Evolutionary conservation across 2,329 filamentous ascomycete genomes (phyloP), one percentile per base, ranked within the genome.

Genomic region (Cytospora piceae): DNA sequence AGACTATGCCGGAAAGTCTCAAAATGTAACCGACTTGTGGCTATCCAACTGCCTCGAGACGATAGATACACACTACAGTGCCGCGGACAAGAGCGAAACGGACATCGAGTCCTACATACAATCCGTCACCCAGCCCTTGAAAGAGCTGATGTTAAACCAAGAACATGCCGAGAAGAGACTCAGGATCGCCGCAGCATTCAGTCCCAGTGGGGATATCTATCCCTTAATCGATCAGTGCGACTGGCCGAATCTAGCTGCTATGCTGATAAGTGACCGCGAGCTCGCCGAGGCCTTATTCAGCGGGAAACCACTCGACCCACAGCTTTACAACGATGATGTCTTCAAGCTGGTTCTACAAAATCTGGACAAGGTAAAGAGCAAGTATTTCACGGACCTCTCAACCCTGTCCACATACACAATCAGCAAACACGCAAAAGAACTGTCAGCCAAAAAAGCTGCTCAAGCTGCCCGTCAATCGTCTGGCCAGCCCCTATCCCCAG

Each of bases 81-180:
- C 20, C 22, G 7, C 20, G 7, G 22, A 22, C 22, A 51, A n/a
- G 22, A n/a, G 7, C 22, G 20, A 20, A 9, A 22, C 37, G 1
- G 55, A 42, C 22, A 39, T 42, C 34, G n/a, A 17, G 22, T 12
- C 29, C 2, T 58, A 58, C 34, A 22, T 27, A 27, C 32, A n/a
- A 7, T 12, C 7, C 6, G 37, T 42, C 17, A 24, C 42, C n/a
- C 32, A 27, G 1, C 56, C 56, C 15, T 17, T 58, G 37, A 46
- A 17, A 14, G 56, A 58, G n/a, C 39, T 58, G 34, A 58, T 58
- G 56, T 29, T 58, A n/a, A 29, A 58, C 15, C 55, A 39, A n/a
- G 55, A 39, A 15, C 55, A 58, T 32, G 55, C 39, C 22, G 34
- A 58, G 22, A 29, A 15, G 29, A 58, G 55, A 27, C 9, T 58